Evolutionary conservation across 2,329 filamentous ascomycete genomes (phyloP), one percentile per base, ranked within the genome.

Genomic region (Fusarium sp.): DNA sequence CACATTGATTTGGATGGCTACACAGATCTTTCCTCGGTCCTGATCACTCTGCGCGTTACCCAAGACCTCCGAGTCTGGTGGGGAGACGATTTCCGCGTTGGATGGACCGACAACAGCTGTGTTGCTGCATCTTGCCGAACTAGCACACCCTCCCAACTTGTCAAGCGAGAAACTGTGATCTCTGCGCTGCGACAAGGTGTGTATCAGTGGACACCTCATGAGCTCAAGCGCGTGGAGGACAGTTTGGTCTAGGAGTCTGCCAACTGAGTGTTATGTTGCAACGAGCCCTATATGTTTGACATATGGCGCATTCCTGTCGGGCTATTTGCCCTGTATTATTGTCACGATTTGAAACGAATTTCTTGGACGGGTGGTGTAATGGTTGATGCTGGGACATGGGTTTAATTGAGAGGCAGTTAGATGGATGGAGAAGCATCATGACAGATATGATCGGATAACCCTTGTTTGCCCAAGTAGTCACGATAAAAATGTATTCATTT

Each of bases 41-140:
- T 78, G 50, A 72, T 79, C 36, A 74, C 69, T 4, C 61, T 77
- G 14, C 76, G 70, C 17, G 76, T 79, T 36, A 75, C 75, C 33
- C 61, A 72, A 21, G 69, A 78, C 25, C 65, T 76, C 23, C 73
- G 75, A 50, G 68, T 74, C 27, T 79, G 77, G 77, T 79, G 77
- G 77, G 75, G 70, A 23, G 77, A 79, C 48, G 76, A 79, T 53
- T 70, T 79, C 54, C 70, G 69, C 17, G 65, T 78, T 38, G 76
- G 76, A 41, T 79, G 77, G 77, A 76, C 66, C 15, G 75, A 79
- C 61, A 79, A 78, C 53, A 74, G 69, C 41, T 79, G 77, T 54
- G 70, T 74, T 21, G 76, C 77, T 38, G 71, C 73, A 7, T 62
- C 61, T 37, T 79, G 77, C 45, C 77, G 77, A 35, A 65, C 66